A percentile compares a stretch with the other conserved stretches of the same genome.
phyloP scores from a whole-genome alignment of 495 filamentous ascomycete genomes.

The Lichenothelia convexa region DNA sequence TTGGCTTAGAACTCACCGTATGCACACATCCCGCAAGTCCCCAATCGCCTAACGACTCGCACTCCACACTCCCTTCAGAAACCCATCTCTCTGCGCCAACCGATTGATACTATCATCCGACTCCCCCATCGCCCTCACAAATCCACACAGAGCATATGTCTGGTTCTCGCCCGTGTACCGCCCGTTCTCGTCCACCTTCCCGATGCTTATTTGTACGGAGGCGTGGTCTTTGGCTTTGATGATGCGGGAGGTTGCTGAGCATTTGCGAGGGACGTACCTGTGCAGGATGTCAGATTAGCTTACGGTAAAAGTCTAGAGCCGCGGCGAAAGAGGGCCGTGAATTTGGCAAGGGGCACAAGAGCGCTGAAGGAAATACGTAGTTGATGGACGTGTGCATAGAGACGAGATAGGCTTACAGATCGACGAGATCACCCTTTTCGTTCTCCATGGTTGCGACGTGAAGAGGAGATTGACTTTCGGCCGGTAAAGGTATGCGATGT shows the following conservation, averaged over 20 bases:
- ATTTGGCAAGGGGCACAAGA: constrained; percentile 1
- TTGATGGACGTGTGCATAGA: constrained; percentile 7
- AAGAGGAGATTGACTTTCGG: no score
- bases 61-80: constrained; percentile 92
- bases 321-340: constrained; percentile 1
- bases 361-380: constrained; percentile 1
- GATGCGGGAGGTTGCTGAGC: constrained; percentile 43
- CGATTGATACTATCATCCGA: constrained; percentile 91
- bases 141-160: constrained; percentile 91
- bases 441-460: constrained; percentile 51
- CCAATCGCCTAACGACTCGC: constrained; percentile 48
- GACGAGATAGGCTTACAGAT: constrained; percentile 50
- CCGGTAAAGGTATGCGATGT: no score
- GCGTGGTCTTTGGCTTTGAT: constrained; percentile 85
- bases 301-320: constrained; percentile 4
- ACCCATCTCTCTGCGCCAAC: constrained; percentile 84
- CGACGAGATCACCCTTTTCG: constrained; percentile 96
- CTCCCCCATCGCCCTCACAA: constrained; percentile 96
- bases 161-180: constrained; percentile 95
- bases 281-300: constrained; percentile 12
- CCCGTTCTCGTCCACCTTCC: constrained; percentile 45
- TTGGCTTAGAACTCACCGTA: no score
- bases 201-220: constrained; percentile 26
- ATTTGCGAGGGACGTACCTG: constrained; percentile 95
- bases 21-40: no score